A percentile compares a stretch with the other conserved stretches of the same genome.
phyloP scores from a whole-genome alignment of 768 basidiomycete species.

The Macrolepiota fuliginosa region DNA sequence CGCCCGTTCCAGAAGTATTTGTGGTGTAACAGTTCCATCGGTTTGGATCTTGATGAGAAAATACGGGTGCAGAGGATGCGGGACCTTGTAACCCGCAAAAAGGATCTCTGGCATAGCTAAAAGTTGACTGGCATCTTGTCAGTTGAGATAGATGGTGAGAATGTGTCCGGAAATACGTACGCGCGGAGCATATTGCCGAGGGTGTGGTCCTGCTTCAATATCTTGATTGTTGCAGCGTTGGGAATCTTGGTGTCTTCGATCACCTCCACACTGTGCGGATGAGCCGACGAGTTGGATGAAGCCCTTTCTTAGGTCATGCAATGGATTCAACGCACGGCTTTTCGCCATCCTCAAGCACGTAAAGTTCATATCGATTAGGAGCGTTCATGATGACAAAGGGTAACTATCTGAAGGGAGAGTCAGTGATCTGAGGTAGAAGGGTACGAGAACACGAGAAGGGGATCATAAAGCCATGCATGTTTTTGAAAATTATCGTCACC shows the following conservation, averaged over 20 bases:
- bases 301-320: slow-evolving; percentile 12
- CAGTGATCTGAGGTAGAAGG: slow-evolving; percentile 11
- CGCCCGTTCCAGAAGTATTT: slow-evolving; percentile 79
- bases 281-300: slow-evolving; percentile 6
- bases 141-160: background rate
- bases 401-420: slow-evolving; percentile 17
- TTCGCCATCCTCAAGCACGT: slow-evolving; percentile 91
- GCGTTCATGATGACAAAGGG: slow-evolving; percentile 69
- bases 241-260: slow-evolving; percentile 97
- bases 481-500: slow-evolving; percentile 6
- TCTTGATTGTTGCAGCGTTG: slow-evolving; percentile 92
- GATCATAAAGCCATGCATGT: slow-evolving; percentile 12
- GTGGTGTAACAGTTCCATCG: slow-evolving; percentile 81
- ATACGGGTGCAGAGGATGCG: slow-evolving; percentile 92
- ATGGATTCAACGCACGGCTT: slow-evolving; percentile 67
- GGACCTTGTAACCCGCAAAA: slow-evolving; percentile 98
- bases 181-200: slow-evolving; percentile 95
- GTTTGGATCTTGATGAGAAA: slow-evolving; percentile 97
- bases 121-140: slow-evolving; percentile 68
- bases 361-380: slow-evolving; percentile 89
- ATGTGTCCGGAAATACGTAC: slow-evolving; percentile 34
- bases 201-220: slow-evolving; percentile 97
- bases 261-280: slow-evolving; percentile 68
- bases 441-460: background rate
- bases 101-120: slow-evolving; percentile 83